Evolutionary conservation across 352 stramenopile species (phyloP).

Genomic region (Peronospora farinosa): DNA sequence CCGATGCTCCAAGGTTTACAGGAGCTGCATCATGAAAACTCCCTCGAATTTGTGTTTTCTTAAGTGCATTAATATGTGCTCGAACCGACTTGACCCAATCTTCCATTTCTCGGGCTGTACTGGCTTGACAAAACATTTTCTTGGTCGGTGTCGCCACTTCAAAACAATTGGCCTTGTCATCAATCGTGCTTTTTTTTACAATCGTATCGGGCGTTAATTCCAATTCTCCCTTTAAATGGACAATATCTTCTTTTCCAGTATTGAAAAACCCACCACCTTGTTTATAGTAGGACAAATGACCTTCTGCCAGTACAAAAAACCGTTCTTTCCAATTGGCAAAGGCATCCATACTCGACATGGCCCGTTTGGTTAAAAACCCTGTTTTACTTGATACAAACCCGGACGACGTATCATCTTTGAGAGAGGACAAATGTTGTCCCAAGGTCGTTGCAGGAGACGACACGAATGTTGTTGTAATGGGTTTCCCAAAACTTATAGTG

Average conservation of each 20-base stretch:
- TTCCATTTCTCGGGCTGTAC: conserved; percentile 75
- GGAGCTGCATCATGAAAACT: conserved; percentile 61
- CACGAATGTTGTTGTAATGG: conserved; percentile 8
- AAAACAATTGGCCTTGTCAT: conserved; percentile 85
- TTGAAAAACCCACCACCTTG: conserved; percentile 83
- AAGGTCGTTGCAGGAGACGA: conserved; percentile 19
- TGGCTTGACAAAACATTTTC: conserved; percentile 84
- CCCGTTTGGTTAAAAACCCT: conserved; percentile 78
- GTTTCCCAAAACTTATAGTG: conserved; percentile 55
- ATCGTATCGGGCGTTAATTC: conserved; percentile 75
- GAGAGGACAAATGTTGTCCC: conserved; percentile 1
- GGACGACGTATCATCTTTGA: conserved; percentile 31
- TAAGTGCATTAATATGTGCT: conserved; percentile 69
- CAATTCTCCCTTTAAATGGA: conserved; percentile 77
- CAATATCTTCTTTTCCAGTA: conserved; percentile 80
- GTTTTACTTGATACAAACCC: conserved; percentile 78
- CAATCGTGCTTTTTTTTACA: conserved; percentile 78
- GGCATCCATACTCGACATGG: conserved; percentile 84
- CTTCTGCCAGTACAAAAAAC: conserved; percentile 82
- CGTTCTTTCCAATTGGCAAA: conserved; percentile 87
- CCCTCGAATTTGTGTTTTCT: conserved; percentile 42
- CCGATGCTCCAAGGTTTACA: conserved; percentile 21
- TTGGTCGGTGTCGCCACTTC: conserved; percentile 76
- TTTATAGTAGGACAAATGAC: conserved; percentile 85
- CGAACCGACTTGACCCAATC: conserved; percentile 85